phyloP scores from a whole-genome alignment of 106 monocot species.

The Phalaenopsis aphrodite region DNA sequence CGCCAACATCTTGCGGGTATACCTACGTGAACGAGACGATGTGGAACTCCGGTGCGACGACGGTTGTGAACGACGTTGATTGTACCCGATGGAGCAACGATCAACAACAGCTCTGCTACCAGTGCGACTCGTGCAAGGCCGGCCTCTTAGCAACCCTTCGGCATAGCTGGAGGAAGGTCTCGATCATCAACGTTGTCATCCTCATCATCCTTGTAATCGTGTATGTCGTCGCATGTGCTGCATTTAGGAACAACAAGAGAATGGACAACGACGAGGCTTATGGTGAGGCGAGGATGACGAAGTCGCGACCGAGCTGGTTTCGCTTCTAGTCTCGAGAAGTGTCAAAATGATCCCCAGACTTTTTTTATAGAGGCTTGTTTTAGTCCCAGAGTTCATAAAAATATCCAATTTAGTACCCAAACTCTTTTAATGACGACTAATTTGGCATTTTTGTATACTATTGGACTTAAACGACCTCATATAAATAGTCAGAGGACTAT shows the following conservation, averaged over 20 bases:
- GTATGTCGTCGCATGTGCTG: constrained; percentile 35
- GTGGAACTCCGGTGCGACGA: constrained; percentile 20
- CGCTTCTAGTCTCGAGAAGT: constrained; percentile 26
- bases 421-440: too few species aligned
- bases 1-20: constrained; percentile 49
- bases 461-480: too few species aligned
- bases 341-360: too few species aligned
- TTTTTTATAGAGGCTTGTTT: too few species aligned
- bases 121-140: constrained; percentile 60
- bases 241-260: constrained; percentile 42
- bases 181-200: constrained; percentile 54
- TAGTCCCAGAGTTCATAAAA: too few species aligned
- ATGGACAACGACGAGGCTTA: constrained; percentile 46
- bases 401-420: too few species aligned
- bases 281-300: constrained; percentile 52
- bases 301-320: constrained; percentile 54
- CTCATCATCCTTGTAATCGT: constrained; percentile 50
- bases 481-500: too few species aligned
- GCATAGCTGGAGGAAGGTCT: constrained; percentile 59
- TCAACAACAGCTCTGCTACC: constrained; percentile 52
- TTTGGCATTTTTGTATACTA: too few species aligned
- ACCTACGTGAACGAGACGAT: constrained; percentile 48
- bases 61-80: constrained; percentile 20
- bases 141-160: constrained; percentile 38
- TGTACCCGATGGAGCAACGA: constrained; percentile 65